Conservation (phyloP, 2,329 filamentous ascomycete genomes). For the Clonostachys byssicola region DNA sequence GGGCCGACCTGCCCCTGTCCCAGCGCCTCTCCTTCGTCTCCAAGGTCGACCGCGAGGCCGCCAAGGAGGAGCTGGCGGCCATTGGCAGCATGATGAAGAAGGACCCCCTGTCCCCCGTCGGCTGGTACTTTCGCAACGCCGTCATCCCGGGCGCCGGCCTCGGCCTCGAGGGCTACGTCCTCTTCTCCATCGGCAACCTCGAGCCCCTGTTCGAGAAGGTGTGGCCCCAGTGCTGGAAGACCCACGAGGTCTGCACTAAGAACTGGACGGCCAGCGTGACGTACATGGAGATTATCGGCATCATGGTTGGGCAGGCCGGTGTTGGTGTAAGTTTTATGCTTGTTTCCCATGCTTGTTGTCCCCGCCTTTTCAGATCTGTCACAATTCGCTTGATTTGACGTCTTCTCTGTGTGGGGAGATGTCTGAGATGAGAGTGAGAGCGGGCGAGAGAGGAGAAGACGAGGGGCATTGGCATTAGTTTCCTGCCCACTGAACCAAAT, state of each 20-base stretch:
- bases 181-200: constrained; percentile 95
- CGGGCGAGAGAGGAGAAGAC: no score
- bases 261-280: constrained; percentile 83
- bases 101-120: constrained; percentile 79
- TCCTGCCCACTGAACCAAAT: no score
- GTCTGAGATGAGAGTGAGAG: no score
- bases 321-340: constrained; percentile 61
- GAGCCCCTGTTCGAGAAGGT: constrained; percentile 73
- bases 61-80: constrained; percentile 58
- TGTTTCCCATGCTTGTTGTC: neutral
- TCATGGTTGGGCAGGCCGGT: constrained; percentile 87
- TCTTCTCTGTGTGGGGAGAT: no score
- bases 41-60: constrained; percentile 67
- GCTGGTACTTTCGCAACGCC: constrained; percentile 85
- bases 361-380: neutral
- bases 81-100: constrained; percentile 80
- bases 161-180: constrained; percentile 88
- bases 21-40: constrained; percentile 73
- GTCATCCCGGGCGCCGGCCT: constrained; percentile 90
- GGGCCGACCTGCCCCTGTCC: constrained; percentile 76
- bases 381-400: neutral
- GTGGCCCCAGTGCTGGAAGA: constrained; percentile 77
- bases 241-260: constrained; percentile 60
- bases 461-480: no score
- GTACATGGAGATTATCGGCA: constrained; percentile 90